phyloP scores from a whole-genome alignment of 306 rosid genomes.

The Astragalus glycyphyllos region DNA sequence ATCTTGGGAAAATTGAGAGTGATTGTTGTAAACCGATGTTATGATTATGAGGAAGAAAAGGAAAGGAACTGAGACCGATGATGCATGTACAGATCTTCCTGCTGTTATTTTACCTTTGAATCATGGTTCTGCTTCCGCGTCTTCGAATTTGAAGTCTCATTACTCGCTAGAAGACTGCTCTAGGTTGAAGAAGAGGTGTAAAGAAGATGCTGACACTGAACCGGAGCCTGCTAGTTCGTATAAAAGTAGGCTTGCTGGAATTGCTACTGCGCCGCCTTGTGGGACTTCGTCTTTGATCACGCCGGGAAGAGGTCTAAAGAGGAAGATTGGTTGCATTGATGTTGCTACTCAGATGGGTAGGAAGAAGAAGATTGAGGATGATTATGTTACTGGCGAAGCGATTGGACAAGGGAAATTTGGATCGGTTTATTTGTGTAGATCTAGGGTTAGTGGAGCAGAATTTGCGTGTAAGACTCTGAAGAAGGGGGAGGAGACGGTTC shows the following conservation, averaged over 20 bases:
- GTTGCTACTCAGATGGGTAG: slow-evolving; percentile 95
- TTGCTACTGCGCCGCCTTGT: slow-evolving; percentile 95
- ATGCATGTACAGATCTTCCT: slow-evolving; percentile 51
- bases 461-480: slow-evolving; percentile 89
- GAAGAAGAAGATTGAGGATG: slow-evolving; percentile 90
- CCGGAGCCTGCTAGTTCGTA: slow-evolving; percentile 58
- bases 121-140: slow-evolving; percentile 52
- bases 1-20: slow-evolving; percentile 16
- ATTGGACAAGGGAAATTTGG: slow-evolving; percentile 97
- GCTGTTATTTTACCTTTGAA: slow-evolving; percentile 49
- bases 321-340: slow-evolving; percentile 98
- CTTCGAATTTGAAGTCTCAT: slow-evolving; percentile 67
- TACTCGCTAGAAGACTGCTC: slow-evolving; percentile 84
- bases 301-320: slow-evolving; percentile 86
- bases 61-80: slow-evolving; percentile 83
- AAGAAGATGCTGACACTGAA: slow-evolving; percentile 65
- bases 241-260: slow-evolving; percentile 85
- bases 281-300: slow-evolving; percentile 79
- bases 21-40: slow-evolving; percentile 41
- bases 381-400: slow-evolving; percentile 69
- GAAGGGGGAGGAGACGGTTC: slow-evolving; percentile 96
- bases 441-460: slow-evolving; percentile 71
- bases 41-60: slow-evolving; percentile 89
- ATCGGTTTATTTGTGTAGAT: slow-evolving; percentile 79
- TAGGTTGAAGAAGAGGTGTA: slow-evolving; percentile 90